A percentile compares a stretch with the other conserved stretches of the same genome.
Evolutionary conservation across 2,329 filamentous ascomycete species (phyloP).

Genomic region (Xylariaceae sp.): DNA sequence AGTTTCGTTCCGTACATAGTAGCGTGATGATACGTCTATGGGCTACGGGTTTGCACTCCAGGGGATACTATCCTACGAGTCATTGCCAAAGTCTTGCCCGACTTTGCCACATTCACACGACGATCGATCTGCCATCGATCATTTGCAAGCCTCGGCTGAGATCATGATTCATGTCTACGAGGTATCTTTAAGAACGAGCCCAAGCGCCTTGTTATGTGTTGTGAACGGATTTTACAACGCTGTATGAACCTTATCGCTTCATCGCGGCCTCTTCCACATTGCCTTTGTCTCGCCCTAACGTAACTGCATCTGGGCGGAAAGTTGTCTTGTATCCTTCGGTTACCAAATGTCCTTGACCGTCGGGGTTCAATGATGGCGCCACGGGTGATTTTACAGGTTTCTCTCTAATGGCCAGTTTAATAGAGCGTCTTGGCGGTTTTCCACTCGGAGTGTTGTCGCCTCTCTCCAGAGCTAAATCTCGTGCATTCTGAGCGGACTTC

Average conservation of each 20-base stretch:
- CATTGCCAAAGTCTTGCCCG: background rate
- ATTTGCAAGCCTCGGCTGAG: background rate
- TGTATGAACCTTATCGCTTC: background rate
- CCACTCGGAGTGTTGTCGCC: conserved; percentile 25
- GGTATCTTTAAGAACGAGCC: conserved; percentile 18
- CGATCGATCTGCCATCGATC: background rate
- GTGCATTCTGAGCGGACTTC: conserved; percentile 28
- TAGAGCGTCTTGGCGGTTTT: conserved; percentile 36
- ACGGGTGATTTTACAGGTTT: conserved; percentile 42
- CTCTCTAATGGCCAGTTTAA: conserved; percentile 51
- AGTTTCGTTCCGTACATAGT: conserved; percentile 29
- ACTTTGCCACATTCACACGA: background rate
- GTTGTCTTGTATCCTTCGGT: conserved; percentile 51
- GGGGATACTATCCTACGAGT: background rate
- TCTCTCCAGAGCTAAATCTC: conserved; percentile 32
- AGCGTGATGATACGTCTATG: conserved; percentile 20
- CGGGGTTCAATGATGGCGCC: conserved; percentile 36
- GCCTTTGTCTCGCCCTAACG: conserved; percentile 18
- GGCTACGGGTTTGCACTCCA: background rate
- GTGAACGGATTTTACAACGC: background rate
- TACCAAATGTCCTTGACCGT: conserved; percentile 41
- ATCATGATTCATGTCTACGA: conserved; percentile 1
- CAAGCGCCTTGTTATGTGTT: conserved; percentile 19
- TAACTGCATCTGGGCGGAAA: conserved; percentile 30
- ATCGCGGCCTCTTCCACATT: background rate